These are phyloP conservation scores for Suillus bovinus DNA, from an alignment of 768 basidiomycete species.

Conservation along the genomic window DNA sequence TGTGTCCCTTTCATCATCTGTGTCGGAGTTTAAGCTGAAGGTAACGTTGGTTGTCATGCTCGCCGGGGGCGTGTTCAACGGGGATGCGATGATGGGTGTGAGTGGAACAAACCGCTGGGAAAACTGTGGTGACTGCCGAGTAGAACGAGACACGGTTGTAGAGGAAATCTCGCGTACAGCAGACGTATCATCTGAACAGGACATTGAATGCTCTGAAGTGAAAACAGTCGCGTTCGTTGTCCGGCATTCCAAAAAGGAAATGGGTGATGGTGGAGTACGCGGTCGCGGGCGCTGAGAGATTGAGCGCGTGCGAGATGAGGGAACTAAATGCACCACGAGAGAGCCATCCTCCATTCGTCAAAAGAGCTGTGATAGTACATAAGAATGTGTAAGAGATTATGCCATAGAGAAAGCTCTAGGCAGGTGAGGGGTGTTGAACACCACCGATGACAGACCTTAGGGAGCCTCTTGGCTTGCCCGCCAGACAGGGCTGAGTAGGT, in stretches of 20 bases:
- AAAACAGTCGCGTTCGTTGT: not conserved
- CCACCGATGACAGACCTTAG: not conserved
- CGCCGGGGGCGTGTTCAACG: conserved; percentile 51
- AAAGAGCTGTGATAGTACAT: not conserved
- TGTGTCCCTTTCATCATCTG: conserved; percentile 13
- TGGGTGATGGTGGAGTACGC: conserved; percentile 8
- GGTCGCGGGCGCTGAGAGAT: not conserved
- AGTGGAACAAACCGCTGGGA: conserved; percentile 46
- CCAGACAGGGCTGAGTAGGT: not conserved
- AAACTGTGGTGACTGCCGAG: conserved; percentile 25
- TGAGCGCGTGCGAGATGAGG: not conserved
- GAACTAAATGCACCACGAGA: not conserved
- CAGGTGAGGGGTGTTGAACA: not conserved
- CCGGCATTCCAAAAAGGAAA: conserved; percentile 17
- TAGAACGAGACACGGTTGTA: not conserved
- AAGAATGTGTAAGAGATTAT: not conserved
- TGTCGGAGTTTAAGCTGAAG: conserved; percentile 13
- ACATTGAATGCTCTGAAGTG: not conserved
- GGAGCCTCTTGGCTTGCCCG: conserved; percentile 2
- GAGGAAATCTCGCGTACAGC: not conserved
- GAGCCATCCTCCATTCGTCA: conserved; percentile 9
- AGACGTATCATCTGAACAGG: not conserved
- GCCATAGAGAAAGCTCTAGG: not conserved
- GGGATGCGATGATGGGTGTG: conserved; percentile 60
- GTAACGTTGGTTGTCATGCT: conserved; percentile 30